Percentiles rank a stretch among this genome's conserved stretches.
phyloP scores from a whole-genome alignment of 768 basidiomycete species.

The Phylloporus rhodoxanthus region DNA sequence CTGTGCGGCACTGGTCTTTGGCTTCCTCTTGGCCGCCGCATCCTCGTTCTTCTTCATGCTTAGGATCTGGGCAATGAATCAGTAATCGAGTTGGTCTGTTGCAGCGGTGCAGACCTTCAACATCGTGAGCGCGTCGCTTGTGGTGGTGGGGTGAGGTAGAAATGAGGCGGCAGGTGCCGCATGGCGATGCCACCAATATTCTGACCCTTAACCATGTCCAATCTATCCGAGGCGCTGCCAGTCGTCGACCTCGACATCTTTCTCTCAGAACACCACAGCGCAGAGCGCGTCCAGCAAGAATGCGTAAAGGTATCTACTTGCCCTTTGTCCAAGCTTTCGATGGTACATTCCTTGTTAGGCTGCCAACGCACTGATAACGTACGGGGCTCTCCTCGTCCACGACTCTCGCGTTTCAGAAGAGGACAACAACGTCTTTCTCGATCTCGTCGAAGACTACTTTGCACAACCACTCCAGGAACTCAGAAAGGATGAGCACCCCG shows the following conservation, averaged over 20 bases:
- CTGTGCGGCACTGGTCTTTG: conserved; percentile 97
- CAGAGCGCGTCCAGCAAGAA: conserved; percentile 49
- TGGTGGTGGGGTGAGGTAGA: conserved; percentile 19
- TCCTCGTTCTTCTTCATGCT: conserved; percentile 99
- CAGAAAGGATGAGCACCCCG: conserved; percentile 74
- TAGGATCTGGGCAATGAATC: conserved; percentile 68
- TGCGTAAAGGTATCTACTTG: conserved; percentile 50
- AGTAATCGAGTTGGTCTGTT: conserved; percentile 1
- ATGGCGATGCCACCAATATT: neutral
- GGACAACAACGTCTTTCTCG: conserved; percentile 78
- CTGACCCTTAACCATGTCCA: conserved; percentile 26
- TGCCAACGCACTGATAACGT: conserved; percentile 73
- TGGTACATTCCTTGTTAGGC: conserved; percentile 41
- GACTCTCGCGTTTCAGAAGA: conserved; percentile 81
- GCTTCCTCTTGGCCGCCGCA: conserved; percentile 94
- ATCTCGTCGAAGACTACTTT: conserved; percentile 93
- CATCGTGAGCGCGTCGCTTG: conserved; percentile 27
- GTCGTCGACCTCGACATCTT: conserved; percentile 76
- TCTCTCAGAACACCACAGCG: conserved; percentile 38
- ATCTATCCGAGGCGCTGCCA: conserved; percentile 50
- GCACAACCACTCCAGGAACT: conserved; percentile 58
- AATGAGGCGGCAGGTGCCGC: conserved; percentile 28
- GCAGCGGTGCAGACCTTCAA: conserved; percentile 35
- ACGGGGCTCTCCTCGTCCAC: conserved; percentile 80
- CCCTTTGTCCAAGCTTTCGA: conserved; percentile 1